Base-by-base conservation (phyloP, 2,329 filamentous ascomycete genomes). In the Didymella keratinophila region DNA sequence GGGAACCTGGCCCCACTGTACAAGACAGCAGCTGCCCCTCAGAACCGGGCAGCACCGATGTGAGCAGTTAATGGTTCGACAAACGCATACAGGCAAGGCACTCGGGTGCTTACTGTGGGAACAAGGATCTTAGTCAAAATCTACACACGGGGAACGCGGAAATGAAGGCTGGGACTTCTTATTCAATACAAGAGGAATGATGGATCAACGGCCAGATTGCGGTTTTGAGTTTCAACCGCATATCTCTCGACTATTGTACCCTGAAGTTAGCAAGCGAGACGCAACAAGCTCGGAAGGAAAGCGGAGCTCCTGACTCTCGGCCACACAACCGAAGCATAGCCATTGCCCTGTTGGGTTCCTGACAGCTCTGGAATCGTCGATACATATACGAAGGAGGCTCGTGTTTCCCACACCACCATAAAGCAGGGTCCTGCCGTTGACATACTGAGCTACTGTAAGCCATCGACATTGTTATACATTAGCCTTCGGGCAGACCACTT, bases 61-160 rank as follows among this genome's bases (percentile, higher is more conserved):
- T 67, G 68, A 59, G 65, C 65, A 67, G 70, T 66, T 63, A 42
- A 69, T 72, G 62, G 64, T 68, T 59, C 67, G 65, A 72, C 64
- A 34, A 56, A 34, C 44, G 50, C 61, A 61, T 55, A 54, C 39
- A 9, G 18, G 16, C 8, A 51, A 49, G 30, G 45, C 28, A 12
- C 48, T 47, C 43, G 41, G 51, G 47, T 46, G 56, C 50, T 42
- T 50, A 60, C 51, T 54, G 18, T 54, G 49, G 37, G 16, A 42
- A 23, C 43, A 41, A 32, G 51, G 47, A 53, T 58, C 56, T 48
- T 56, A 61, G 52, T 58, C 34, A 56, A 62, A 62, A 43, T 44
- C 9, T 32, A 44, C 42, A 14, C 32, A 55, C 52, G 60, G 62
- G 65, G 60, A 53, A 58, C 60, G 47, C 63, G 63, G 65, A 62